Conservation (phyloP, 805 yeast species). For the Pichia occidentalis region DNA sequence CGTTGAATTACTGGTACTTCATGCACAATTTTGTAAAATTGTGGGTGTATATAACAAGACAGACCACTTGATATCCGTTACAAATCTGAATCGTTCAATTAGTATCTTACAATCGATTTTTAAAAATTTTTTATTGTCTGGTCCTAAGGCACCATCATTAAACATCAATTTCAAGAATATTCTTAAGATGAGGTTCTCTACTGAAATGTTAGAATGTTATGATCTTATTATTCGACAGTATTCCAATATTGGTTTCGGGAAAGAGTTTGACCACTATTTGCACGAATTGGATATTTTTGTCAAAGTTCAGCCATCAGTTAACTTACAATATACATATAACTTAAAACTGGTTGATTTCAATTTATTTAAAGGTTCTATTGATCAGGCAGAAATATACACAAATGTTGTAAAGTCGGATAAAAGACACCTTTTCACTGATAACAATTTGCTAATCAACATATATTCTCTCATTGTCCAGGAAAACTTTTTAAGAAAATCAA, state of each 20-base stretch:
- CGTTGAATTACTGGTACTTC: slow-evolving; percentile 18
- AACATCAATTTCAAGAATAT: slow-evolving; percentile 19
- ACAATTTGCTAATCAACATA: not conserved
- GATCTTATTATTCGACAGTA: slow-evolving; percentile 33
- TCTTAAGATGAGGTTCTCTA: slow-evolving; percentile 33
- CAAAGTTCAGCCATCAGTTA: slow-evolving; percentile 24
- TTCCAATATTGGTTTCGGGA: slow-evolving; percentile 47
- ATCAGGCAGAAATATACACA: slow-evolving; percentile 14
- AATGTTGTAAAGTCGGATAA: not conserved
- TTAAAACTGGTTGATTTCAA: slow-evolving; percentile 22
- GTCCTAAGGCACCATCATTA: slow-evolving; percentile 14
- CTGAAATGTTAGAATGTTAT: slow-evolving; percentile 34
- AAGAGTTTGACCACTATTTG: slow-evolving; percentile 50
- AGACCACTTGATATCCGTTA: slow-evolving; percentile 26
- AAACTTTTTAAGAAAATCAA: slow-evolving; percentile 4
- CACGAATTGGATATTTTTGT: slow-evolving; percentile 42
- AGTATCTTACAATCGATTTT: slow-evolving; percentile 49
- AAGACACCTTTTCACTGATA: not conserved
- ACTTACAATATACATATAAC: slow-evolving; percentile 17
- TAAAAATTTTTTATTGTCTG: slow-evolving; percentile 31
- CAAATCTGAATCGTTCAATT: slow-evolving; percentile 41
- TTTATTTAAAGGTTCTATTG: slow-evolving; percentile 15
- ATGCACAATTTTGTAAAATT: slow-evolving; percentile 34
- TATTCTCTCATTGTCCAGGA: slow-evolving; percentile 1
- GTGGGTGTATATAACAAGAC: slow-evolving; percentile 26